phyloP scores from a whole-genome alignment of 192 early-diverging fungal species.

The Umbelopsis sp. region DNA sequence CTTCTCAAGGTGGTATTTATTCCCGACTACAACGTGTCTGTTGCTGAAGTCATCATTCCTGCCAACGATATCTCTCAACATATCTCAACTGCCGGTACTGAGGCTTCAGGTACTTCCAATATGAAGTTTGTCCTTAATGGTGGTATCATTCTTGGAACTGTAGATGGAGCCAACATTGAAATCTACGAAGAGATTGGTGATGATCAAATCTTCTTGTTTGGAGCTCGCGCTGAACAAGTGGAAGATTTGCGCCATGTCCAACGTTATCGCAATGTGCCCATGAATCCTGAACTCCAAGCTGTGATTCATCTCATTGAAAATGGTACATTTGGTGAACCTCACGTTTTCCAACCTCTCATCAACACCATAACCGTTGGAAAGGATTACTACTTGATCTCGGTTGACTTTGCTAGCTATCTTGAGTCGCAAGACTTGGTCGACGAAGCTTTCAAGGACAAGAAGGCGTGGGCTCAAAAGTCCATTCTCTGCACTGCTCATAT shows the following conservation, averaged over 20 bases:
- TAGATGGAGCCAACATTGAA: constrained; percentile 99
- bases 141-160: constrained; percentile 95
- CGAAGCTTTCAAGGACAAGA: constrained; percentile 79
- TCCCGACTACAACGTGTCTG: constrained; percentile 98
- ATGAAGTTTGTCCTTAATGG: constrained; percentile 99
- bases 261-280: constrained; percentile 72
- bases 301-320: constrained; percentile 82
- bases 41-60: constrained; percentile 95
- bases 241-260: constrained; percentile 93
- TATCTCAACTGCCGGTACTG: constrained; percentile 98
- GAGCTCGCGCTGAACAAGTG: constrained; percentile 86
- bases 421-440: constrained; percentile 82
- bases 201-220: constrained; percentile 99
- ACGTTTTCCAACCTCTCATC: constrained; percentile 77
- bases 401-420: constrained; percentile 88
- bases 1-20: constrained; percentile 96
- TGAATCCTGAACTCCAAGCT: constrained; percentile 77
- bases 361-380: constrained; percentile 79
- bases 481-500: constrained; percentile 90
- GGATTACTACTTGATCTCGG: constrained; percentile 86
- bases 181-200: constrained; percentile 95
- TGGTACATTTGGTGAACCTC: constrained; percentile 72
- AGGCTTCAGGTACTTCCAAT: constrained; percentile 98
- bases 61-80: constrained; percentile 99
- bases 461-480: constrained; percentile 86